These are phyloP conservation scores for Aristolochia californica DNA, from an alignment of 164 flowering plant species.

Conservation along the genomic window DNA sequence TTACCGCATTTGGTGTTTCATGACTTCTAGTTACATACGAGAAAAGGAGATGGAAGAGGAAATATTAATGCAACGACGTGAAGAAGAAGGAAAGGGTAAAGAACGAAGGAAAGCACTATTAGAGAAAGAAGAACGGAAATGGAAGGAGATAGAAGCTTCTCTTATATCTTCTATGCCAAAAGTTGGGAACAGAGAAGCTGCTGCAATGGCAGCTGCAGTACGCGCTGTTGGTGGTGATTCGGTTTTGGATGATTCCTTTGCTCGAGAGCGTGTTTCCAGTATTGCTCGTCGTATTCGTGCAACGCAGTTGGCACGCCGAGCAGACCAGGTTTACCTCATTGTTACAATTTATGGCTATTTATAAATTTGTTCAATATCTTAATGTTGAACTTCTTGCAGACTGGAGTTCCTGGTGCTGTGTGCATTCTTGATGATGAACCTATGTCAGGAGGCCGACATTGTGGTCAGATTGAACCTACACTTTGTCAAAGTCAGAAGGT, in stretches of 20 bases:
- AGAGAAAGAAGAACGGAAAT: slow-evolving; percentile 98
- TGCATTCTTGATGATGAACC: slow-evolving; percentile 99
- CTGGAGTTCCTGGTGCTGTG: slow-evolving; percentile 78
- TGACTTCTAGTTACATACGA: slow-evolving; percentile 64
- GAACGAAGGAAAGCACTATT: slow-evolving; percentile 96
- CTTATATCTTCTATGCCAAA: slow-evolving; percentile 94
- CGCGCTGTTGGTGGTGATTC: slow-evolving; percentile 99
- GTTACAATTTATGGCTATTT: slow-evolving; percentile 2
- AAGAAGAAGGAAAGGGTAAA: slow-evolving; percentile 98
- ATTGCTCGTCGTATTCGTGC: slow-evolving; percentile 84
- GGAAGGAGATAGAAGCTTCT: slow-evolving; percentile 99
- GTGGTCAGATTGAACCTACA: slow-evolving; percentile 76
- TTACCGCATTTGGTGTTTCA: slow-evolving; percentile 7
- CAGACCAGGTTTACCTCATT: slow-evolving; percentile 49
- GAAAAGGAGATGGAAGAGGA: slow-evolving; percentile 99
- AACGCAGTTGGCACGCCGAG: slow-evolving; percentile 77
- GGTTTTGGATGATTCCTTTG: slow-evolving; percentile 85
- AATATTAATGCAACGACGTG: slow-evolving; percentile 90
- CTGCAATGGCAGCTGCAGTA: slow-evolving; percentile 98
- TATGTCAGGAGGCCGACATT: slow-evolving; percentile 67
- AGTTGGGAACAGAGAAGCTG: slow-evolving; percentile 94
- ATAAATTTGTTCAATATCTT: background rate
- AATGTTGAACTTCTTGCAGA: slow-evolving; percentile 36
- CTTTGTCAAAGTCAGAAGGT: slow-evolving; percentile 67
- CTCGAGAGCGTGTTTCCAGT: slow-evolving; percentile 83